Base-by-base conservation (phyloP, 2,329 filamentous ascomycete genomes). In the Cladophialophora psammophila region DNA sequence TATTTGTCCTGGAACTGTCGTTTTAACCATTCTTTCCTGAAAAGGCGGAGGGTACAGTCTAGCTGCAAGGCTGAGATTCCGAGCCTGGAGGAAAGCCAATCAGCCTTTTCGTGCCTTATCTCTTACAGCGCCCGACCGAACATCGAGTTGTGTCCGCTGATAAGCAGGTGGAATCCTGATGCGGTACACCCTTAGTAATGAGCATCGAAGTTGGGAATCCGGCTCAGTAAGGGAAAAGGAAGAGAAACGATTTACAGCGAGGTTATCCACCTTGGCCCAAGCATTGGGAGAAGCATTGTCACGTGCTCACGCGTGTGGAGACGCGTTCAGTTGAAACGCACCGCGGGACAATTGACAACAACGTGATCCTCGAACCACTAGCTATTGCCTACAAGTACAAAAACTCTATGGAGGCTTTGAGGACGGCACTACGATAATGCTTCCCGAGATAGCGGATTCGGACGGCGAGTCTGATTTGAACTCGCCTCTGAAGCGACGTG, bases 371-470 rank as follows among this genome's bases (percentile, higher is more conserved):
- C 20, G 18, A 50, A 50, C 18, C 18, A 26, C 8, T 50, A 5
- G 18, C 15, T 31, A 18, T 31, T 9, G 7, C 9, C 12, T 12
- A 50, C 18, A 50, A 52, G 50, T n/a, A n/a, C 45, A 50, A 52
- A 56, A n/a, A 54, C 40, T 61, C 48, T 34, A 53, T 42, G 3
- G 15, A 38, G 45, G 48, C 35, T 18, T 38, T 34, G n/a, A 61
- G 40, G 59, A 54, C 34, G 32, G 32, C 31, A 50, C 20, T 20
- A 35, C 15, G 50, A 26, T 38, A 10, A 73, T 72, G 72, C 66
- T 66, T 57, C 55, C 55, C 48, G 72, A 72, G 54, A 72, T 73
- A 42, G 71, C 72, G 20, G 72, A 73, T 61, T 73, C 72, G 42
- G 72, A 73, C 50, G 71, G 48, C 52, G 72, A 73, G 48, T 67